Evolutionary conservation across 257 asterid species (phyloP).

Genomic region (Coffea canephora): DNA sequence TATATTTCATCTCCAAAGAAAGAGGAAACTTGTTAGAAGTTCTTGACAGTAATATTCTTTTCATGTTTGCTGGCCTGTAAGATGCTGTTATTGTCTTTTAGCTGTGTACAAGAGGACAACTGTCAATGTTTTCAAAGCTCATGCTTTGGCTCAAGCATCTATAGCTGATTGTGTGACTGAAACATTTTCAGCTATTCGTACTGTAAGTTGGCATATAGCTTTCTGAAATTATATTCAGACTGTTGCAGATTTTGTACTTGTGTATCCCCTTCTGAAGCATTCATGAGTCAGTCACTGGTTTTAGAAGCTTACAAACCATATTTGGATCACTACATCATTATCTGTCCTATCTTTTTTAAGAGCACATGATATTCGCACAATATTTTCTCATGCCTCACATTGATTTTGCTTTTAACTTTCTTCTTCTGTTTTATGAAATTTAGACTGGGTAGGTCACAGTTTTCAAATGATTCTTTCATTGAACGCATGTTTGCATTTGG

Average conservation of each 20-base stretch:
- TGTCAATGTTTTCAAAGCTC: conserved; percentile 82
- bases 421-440: conserved; percentile 5
- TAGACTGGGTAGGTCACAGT: neutral
- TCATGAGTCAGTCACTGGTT: neutral
- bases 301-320: neutral
- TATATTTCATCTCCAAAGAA: neutral
- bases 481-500: neutral
- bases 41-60: neutral
- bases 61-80: conserved; percentile 16
- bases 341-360: conserved; percentile 37
- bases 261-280: neutral
- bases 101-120: conserved; percentile 93
- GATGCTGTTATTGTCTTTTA: conserved; percentile 28
- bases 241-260: neutral
- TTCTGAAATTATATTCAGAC: neutral
- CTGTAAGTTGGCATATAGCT: conserved; percentile 51
- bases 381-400: neutral
- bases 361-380: conserved; percentile 11
- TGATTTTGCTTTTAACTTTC: neutral
- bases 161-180: conserved; percentile 88
- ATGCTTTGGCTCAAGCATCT: conserved; percentile 85
- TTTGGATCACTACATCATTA: neutral
- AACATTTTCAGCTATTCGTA: conserved; percentile 88
- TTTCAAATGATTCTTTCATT: neutral
- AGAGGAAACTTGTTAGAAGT: neutral